Conservation (phyloP, 441 rosid genomes). For the Flueggea neowawraea region DNA sequence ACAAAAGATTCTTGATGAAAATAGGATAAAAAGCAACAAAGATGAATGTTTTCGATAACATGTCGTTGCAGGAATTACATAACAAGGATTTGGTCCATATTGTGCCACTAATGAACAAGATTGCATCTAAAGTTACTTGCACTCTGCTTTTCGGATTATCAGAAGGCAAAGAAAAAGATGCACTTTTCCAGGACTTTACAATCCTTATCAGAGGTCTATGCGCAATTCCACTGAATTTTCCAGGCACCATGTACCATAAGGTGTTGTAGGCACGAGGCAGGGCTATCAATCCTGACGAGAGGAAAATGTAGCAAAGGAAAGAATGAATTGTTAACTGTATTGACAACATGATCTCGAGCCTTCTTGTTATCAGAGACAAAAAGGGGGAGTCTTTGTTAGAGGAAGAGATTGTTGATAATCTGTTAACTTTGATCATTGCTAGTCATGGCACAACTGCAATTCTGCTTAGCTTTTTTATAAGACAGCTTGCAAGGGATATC, state of each 20-base stretch:
- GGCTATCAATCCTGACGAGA: not conserved
- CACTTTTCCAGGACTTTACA: slow-evolving; percentile 3
- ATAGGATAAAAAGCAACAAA: no score
- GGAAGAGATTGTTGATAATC: slow-evolving; percentile 1
- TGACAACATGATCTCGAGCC: no score
- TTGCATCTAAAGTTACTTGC: not conserved
- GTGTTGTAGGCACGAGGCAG: slow-evolving; percentile 1
- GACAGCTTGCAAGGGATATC: not conserved
- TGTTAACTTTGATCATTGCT: slow-evolving; percentile 2
- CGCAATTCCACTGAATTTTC: slow-evolving; percentile 10
- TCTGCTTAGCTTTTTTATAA: not conserved
- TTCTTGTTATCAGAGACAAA: slow-evolving; percentile 5
- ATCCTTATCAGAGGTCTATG: slow-evolving; percentile 1
- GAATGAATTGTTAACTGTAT: no score
- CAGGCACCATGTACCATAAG: slow-evolving; percentile 9
- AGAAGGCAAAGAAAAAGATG: slow-evolving; percentile 5
- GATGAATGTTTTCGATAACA: no score
- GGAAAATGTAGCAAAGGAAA: no score
- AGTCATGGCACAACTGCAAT: slow-evolving; percentile 2
- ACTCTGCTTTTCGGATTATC: slow-evolving; percentile 8
- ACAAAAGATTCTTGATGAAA: no score
- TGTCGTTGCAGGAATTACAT: not conserved
- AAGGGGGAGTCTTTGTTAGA: slow-evolving; percentile 1
- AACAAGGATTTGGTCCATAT: not conserved
- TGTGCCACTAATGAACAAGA: slow-evolving; percentile 4